These are phyloP conservation scores for Karstenula rhodostoma DNA, from an alignment of 2,329 filamentous ascomycete genomes.

Conservation along the genomic window DNA sequence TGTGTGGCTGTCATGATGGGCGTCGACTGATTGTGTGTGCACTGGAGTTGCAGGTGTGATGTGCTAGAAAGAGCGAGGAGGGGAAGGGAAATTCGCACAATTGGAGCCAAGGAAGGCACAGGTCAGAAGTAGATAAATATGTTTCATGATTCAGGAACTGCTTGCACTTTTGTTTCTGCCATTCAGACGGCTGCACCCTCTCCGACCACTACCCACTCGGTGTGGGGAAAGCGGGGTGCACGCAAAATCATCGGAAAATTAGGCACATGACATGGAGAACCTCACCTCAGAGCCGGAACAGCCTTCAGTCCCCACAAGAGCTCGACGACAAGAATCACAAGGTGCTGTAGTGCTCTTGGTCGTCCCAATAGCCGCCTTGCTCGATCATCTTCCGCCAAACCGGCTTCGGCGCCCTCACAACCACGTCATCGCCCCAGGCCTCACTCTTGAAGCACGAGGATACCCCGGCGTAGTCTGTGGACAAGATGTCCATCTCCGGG, in stretches of 20 bases:
- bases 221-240: constrained; percentile 6
- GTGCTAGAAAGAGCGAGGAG: neutral
- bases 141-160: neutral
- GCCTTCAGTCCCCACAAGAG: too few relatives aligned
- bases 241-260: constrained; percentile 8
- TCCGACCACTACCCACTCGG: neutral
- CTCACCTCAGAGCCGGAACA: neutral
- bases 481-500: neutral
- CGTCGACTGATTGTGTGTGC: neutral
- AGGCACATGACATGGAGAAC: neutral
- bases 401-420: neutral
- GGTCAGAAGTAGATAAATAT: neutral
- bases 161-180: neutral
- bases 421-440: neutral
- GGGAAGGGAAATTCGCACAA: neutral
- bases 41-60: neutral
- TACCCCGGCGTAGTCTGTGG: neutral
- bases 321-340: neutral
- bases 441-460: neutral
- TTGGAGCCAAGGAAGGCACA: neutral
- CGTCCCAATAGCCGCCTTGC: neutral
- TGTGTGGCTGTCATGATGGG: constrained; percentile 4
- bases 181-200: neutral
- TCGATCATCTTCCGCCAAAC: neutral
- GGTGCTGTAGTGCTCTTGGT: neutral